These are phyloP conservation scores for Aspergillus tubingensis DNA, from an alignment of 2,329 filamentous ascomycete species.

Conservation along the genomic window DNA sequence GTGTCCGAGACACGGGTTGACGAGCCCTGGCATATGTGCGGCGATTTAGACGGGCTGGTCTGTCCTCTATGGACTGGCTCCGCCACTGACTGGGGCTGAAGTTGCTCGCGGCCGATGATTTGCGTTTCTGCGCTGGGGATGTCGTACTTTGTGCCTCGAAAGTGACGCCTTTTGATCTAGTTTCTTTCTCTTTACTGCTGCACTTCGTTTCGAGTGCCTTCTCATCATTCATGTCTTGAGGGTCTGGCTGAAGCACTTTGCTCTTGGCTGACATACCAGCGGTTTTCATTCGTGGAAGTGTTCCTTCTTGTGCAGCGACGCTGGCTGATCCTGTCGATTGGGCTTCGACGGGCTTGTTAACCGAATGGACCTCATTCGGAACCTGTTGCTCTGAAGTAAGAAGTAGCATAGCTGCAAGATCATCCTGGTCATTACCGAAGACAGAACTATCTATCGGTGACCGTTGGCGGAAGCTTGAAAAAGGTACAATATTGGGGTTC, in stretches of 20 bases:
- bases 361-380: background rate
- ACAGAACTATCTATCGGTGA: slow-evolving; percentile 15
- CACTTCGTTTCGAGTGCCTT: background rate
- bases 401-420: slow-evolving; percentile 34
- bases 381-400: slow-evolving; percentile 20
- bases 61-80: background rate
- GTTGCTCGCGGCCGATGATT: slow-evolving; percentile 1
- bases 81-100: background rate
- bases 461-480: slow-evolving; percentile 31
- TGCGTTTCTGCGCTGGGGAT: slow-evolving; percentile 1
- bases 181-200: background rate
- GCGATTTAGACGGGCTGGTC: slow-evolving; percentile 8
- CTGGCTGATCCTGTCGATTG: background rate
- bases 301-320: background rate
- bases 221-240: background rate
- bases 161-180: slow-evolving; percentile 29
- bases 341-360: background rate
- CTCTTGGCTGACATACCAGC: background rate
- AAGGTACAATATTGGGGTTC: slow-evolving; percentile 32
- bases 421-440: slow-evolving; percentile 25
- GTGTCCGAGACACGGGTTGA: slow-evolving; percentile 3
- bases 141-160: slow-evolving; percentile 19
- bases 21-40: slow-evolving; percentile 25
- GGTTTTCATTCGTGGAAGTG: background rate
- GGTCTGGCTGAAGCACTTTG: background rate